Percentiles rank a stretch among this genome's conserved stretches.
Conservation (phyloP, 2,329 filamentous ascomycete genomes). For the Calonectria multiphialidica region DNA sequence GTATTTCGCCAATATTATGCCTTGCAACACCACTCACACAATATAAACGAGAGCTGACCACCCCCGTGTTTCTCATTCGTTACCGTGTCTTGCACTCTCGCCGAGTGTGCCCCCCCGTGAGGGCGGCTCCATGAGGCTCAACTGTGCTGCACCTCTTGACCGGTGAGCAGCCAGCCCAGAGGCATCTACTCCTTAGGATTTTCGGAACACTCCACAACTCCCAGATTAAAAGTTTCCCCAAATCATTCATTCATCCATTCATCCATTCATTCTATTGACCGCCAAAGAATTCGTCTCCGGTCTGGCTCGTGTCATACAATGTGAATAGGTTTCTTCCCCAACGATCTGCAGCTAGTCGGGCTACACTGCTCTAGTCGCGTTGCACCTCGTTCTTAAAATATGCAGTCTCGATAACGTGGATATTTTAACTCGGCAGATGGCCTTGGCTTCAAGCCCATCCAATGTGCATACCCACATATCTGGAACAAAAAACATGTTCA, state of each 20-base stretch:
- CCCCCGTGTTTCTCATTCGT: neutral
- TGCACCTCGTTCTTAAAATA: conserved; percentile 2
- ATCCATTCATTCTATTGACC: neutral
- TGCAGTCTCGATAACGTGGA: neutral
- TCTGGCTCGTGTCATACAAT: neutral
- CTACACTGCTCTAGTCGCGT: conserved; percentile 6
- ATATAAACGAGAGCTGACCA: neutral
- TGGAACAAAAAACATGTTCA: neutral
- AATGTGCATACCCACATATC: neutral
- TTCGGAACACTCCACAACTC: neutral
- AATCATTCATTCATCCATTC: neutral
- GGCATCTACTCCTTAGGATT: neutral
- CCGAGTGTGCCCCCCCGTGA: neutral
- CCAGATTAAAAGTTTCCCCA: neutral
- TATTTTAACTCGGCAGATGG: neutral
- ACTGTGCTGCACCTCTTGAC: neutral
- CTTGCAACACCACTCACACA: neutral
- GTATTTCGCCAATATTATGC: neutral
- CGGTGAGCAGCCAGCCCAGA: neutral
- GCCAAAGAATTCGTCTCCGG: neutral
- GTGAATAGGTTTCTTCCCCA: neutral
- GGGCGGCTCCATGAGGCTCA: neutral
- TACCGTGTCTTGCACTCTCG: neutral
- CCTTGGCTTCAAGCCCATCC: neutral
- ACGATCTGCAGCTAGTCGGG: neutral